Conservation (phyloP, 1,139 yeast species). For the Debaryomyces fabryi region DNA sequence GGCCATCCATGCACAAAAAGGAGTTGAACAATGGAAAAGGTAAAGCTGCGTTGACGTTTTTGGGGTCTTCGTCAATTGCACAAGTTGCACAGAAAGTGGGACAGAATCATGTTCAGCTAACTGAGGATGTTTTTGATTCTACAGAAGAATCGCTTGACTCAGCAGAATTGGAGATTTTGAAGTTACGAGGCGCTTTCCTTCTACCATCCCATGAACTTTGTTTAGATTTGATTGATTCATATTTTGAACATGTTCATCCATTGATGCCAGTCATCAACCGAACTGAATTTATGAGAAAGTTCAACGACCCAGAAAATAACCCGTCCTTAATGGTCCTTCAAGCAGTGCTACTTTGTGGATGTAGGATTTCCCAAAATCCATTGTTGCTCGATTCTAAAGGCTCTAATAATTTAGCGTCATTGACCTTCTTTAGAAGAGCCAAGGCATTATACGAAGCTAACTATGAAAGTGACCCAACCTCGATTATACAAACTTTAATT, state of each 20-base stretch:
- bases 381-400: slow-evolving; percentile 59
- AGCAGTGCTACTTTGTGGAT: slow-evolving; percentile 70
- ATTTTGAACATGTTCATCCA: slow-evolving; percentile 70
- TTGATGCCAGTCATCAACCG: slow-evolving; percentile 72
- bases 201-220: slow-evolving; percentile 66
- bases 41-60: slow-evolving; percentile 40
- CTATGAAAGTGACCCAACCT: slow-evolving; percentile 71
- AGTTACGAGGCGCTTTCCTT: slow-evolving; percentile 70
- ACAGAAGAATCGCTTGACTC: slow-evolving; percentile 53
- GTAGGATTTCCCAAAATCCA: slow-evolving; percentile 62
- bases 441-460: slow-evolving; percentile 75
- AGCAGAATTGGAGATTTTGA: slow-evolving; percentile 68
- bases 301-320: slow-evolving; percentile 60
- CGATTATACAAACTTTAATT: slow-evolving; percentile 64
- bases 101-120: slow-evolving; percentile 46
- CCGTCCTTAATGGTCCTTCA: slow-evolving; percentile 73
- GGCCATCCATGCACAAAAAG: slow-evolving; percentile 44
- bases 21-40: slow-evolving; percentile 33
- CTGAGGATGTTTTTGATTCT: slow-evolving; percentile 44
- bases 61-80: slow-evolving; percentile 46
- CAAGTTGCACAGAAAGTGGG: slow-evolving; percentile 47
- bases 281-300: slow-evolving; percentile 58
- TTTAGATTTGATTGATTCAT: slow-evolving; percentile 62
- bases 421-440: slow-evolving; percentile 75
- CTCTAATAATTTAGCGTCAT: slow-evolving; percentile 58